Base-by-base conservation (phyloP, 1,284 basidiomycete species). In the Cryptococcus sp. region DNA sequence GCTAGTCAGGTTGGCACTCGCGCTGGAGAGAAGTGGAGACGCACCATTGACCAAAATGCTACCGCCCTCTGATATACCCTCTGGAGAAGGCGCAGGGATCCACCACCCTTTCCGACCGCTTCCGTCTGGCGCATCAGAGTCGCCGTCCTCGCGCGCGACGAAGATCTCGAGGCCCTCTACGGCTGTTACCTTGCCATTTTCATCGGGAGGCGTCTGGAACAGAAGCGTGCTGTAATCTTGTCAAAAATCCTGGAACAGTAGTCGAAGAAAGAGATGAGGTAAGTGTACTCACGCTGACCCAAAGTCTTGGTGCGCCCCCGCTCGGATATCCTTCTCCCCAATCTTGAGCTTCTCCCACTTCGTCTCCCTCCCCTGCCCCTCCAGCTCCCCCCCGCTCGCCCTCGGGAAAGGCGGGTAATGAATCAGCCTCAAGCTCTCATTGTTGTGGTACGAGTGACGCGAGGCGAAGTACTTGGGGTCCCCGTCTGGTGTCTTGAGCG, bases 91-190 rank as follows among this genome's bases (percentile, higher is more conserved):
- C 9, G 57, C 57, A 2, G 57, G 50, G 3, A 59, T 36, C 57
- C 57, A 59, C 57, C 57, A 59, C 1, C 57, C 57, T 35, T 55
- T 55, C 16, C 37, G 16, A 1, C 57, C 57, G 35, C 35, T 55
- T 8, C 37, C 53, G 35, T 59, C 57, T 0, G 57, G 57, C 4
- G 33, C 20, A 20, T 36, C 43, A 11, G 54, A 42, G 13, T 35
- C 20, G 20, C 57, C 57, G 33, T 59, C 57, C 15, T 45, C 42
- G 15, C 49, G 37, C 8, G 43, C 21, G 7, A 59, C 57, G n/a
- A 59, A 59, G 49, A 59, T 52, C 53, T 59, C 57, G 13, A 59
- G 45, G 13, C 57, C 57, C 13, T 59, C 57, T 1, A 59, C 53
- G 16, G 53, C 53, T 0, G 57, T 59, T 16, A 48, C 18, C 21